Base-by-base conservation (phyloP, 176 grass and related monocot genomes). In the Luzula sylvatica region DNA sequence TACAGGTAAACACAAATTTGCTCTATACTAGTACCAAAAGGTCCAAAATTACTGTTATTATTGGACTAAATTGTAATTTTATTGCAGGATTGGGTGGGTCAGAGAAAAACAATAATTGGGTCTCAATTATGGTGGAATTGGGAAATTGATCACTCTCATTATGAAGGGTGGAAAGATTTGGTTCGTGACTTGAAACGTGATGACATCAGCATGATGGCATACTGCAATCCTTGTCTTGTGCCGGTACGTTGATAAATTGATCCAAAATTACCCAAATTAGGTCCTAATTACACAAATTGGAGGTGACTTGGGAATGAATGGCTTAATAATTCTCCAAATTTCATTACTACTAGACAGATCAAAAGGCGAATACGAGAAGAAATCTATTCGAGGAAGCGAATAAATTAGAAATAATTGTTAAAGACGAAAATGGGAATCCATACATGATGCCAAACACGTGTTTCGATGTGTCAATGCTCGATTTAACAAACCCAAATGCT, bases 41-140 rank as follows among this genome's bases (percentile, higher is more conserved):
- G 6, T 32, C 24, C 53, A 32, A 17, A 19, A 19, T 20, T 51
- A 65, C 20, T 2, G 29, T 7, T 70, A 45, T 23, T 26, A 16
- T 3, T 46, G 54, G 7, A 3, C 8, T 15, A 20, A 30, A 19
- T 20, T 53, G 15, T 20, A 27, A 6, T 52, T 43, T 30, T 26
- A 35, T 9, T 74, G 43, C 72, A 94, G 88, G 88, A 95, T 1
- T 95, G 88, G 88, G 88, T 84, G 17, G 88, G 88, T 3, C 83
- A 95, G 83, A 88, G 88, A 61, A 80, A 78, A 69, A 95, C 88
- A 1, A 43, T 78, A 8, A 95, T 95, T 55, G 88, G 88, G 8
- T 95, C 88, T 0, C 83, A 95, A 75, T 65, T 95, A 0, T 95
- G 88, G 83, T 95, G 88, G 88, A 95, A 95, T 50, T 95, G 88